Evolutionary conservation across 2,329 filamentous ascomycete species (phyloP).

Genomic region (Drechslerella dactyloides): DNA sequence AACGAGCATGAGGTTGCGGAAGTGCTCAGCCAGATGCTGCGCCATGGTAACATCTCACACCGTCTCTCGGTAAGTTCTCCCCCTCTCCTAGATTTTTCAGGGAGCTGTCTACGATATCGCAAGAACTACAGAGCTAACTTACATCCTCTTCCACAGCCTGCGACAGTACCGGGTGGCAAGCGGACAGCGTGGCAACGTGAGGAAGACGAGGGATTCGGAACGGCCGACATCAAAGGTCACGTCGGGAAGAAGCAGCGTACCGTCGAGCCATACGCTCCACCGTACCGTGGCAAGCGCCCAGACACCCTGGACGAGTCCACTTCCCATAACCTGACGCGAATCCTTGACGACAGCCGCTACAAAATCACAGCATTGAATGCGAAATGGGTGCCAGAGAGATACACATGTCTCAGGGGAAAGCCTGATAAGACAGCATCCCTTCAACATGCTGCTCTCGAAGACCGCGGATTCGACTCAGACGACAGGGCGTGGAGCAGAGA

Average conservation of each 20-base stretch:
- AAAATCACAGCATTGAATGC: constrained; percentile 15
- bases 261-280: constrained; percentile 16
- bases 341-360: constrained; percentile 13
- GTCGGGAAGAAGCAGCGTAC: constrained; percentile 27
- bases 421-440: constrained; percentile 4
- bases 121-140: not conserved
- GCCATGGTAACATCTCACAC: constrained; percentile 13
- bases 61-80: constrained; percentile 33
- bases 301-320: constrained; percentile 19
- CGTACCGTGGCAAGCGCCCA: constrained; percentile 21
- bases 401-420: constrained; percentile 19
- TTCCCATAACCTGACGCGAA: constrained; percentile 13
- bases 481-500: constrained; percentile 14
- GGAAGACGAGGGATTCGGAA: constrained; percentile 29
- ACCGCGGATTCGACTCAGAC: constrained; percentile 27
- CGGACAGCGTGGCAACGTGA: constrained; percentile 31
- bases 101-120: not conserved
- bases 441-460: constrained; percentile 7
- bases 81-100: not conserved
- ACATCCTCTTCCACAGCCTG: constrained; percentile 21
- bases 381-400: constrained; percentile 20
- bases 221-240: constrained; percentile 2
- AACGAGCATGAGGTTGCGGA: constrained; percentile 14
- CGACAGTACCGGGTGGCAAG: constrained; percentile 29
- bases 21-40: constrained; percentile 21